Conservation (phyloP, 73 alveolate genomes). For the Paramecium caudatum region DNA sequence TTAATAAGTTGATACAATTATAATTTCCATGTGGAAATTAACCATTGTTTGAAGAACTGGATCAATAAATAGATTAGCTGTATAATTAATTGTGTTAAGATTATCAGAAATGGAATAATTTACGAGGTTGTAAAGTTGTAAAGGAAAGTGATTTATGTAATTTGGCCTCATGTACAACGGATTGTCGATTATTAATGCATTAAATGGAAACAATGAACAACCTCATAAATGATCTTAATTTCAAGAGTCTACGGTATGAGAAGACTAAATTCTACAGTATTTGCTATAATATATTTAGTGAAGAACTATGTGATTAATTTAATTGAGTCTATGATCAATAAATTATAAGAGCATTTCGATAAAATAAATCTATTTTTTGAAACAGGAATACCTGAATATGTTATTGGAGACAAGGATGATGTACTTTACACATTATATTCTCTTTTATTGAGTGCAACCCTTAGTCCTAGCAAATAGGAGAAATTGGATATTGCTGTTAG, state of each 20-base stretch:
- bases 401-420: neutral
- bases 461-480: neutral
- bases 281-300: conserved; percentile 3
- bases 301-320: conserved; percentile 24
- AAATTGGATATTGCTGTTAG: neutral
- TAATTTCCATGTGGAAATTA: conserved; percentile 26
- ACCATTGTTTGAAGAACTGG: neutral
- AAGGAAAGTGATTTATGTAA: conserved; percentile 42
- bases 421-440: conserved; percentile 1
- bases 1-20: conserved; percentile 6
- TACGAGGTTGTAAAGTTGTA: conserved; percentile 40
- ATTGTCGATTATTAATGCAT: neutral
- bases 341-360: conserved; percentile 40
- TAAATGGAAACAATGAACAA: neutral
- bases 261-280: conserved; percentile 18
- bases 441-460: conserved; percentile 17
- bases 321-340: conserved; percentile 32
- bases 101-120: conserved; percentile 47
- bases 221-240: neutral
- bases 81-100: conserved; percentile 20
- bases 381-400: conserved; percentile 1
- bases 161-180: conserved; percentile 40
- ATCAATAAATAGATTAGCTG: neutral
- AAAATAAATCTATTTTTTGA: neutral
- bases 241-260: neutral